phyloP scores from a whole-genome alignment of 163 green algal genomes.

The Scenedesmus sp. region DNA sequence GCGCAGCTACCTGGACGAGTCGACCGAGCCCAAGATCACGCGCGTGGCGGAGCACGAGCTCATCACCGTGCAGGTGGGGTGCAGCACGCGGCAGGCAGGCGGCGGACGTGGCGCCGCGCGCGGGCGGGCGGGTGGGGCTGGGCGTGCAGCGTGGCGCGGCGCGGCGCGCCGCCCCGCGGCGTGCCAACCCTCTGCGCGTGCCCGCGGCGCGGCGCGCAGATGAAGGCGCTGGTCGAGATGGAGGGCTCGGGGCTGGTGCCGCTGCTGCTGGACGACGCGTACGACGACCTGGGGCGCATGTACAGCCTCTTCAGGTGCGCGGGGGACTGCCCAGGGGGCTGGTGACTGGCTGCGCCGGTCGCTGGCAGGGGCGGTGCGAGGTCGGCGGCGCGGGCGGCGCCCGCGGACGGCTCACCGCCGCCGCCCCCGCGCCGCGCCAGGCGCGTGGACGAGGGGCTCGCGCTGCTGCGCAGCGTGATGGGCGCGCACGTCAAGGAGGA shows the following conservation, averaged over 20 bases:
- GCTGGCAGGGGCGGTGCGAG: background rate
- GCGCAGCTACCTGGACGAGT: slow-evolving; percentile 85
- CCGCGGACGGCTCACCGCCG: background rate
- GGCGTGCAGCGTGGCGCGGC: no score
- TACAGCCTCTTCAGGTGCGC: slow-evolving; percentile 81
- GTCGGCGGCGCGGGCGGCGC: no score
- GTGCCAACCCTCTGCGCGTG: background rate
- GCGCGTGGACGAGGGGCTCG: slow-evolving; percentile 75
- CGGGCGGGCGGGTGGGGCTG: background rate
- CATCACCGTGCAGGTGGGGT: slow-evolving; percentile 83
- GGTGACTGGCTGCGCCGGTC: background rate
- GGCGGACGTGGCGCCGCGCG: no score
- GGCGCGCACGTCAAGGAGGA: slow-evolving; percentile 75
- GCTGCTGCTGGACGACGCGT: slow-evolving; percentile 83
- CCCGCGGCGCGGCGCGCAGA: slow-evolving; percentile 55
- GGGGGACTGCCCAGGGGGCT: background rate
- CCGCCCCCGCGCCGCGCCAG: background rate
- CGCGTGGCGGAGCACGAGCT: slow-evolving; percentile 90
- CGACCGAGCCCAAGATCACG: slow-evolving; percentile 85
- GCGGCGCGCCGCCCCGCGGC: no score
- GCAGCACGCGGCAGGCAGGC: no score
- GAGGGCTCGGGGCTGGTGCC: slow-evolving; percentile 88
- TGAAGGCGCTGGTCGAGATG: slow-evolving; percentile 90
- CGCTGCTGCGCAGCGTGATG: slow-evolving; percentile 72
- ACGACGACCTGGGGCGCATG: slow-evolving; percentile 89